Base-by-base conservation (phyloP, 2,329 filamentous ascomycete genomes). In the Fusarium begoniae region DNA sequence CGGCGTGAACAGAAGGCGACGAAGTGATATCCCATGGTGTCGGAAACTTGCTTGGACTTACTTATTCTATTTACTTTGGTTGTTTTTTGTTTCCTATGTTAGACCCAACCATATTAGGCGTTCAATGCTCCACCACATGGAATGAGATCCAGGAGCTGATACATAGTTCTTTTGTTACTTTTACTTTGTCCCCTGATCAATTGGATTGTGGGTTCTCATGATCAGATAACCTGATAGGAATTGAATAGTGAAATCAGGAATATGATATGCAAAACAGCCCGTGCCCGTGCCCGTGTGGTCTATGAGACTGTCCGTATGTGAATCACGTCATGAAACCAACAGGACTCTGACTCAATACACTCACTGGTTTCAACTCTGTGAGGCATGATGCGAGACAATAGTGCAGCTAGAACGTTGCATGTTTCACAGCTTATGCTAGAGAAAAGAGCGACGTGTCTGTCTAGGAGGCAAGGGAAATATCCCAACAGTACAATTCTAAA, bases 1-100 rank as follows among this genome's bases (percentile, higher is more conserved):
- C 59, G 70, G 77, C 70, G 72, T 74, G 75, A 71, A 73, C 75
- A 79, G 75, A 79, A 68, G 75, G 73, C 71, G 69, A 77, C 67
- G 69, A 72, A 65, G 77, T 75, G 77, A 78, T 79, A 77, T 79
- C 76, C 78, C 74, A 72, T 66, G 69, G 66, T 73, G 71, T 78
- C 69, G 65, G 70, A 69, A 64, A 63, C 72, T 78, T 77, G 38
- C 63, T 78, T 72, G 75, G 53, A 64, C 64, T 72, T 61, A 65
- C 66, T 70, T 69, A 63, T 57, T 70, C 66, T 67, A 60, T 66
- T 68, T 68, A 26, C 56, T 47, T 67, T 70, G 44, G 64, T 66
- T 67, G 55, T 69, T 72, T 66, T 70, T 74, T 71, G 41, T 73
- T 72, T 72, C 71, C 44, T 71, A 61, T 73, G 70, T 77, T 62